A percentile compares a stretch with the other conserved stretches of the same genome.
These are phyloP conservation scores for Daldinia vernicosa DNA, from an alignment of 495 filamentous ascomycete genomes.

Conservation along the genomic window DNA sequence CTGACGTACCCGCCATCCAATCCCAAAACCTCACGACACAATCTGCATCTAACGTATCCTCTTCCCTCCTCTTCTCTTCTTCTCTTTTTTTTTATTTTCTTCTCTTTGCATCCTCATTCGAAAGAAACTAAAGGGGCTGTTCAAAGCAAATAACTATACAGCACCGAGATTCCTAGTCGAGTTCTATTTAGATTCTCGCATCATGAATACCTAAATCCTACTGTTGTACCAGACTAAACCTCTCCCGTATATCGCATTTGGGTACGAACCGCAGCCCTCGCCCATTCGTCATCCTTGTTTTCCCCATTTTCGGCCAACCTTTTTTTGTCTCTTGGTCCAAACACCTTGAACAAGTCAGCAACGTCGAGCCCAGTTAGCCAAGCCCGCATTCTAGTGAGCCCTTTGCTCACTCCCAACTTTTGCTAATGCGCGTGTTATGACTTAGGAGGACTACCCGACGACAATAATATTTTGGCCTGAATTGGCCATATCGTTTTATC, in stretches of 20 bases:
- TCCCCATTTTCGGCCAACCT: conserved; percentile 36
- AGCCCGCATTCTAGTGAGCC: conserved; percentile 34
- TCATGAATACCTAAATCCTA: conserved; percentile 42
- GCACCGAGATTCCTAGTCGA: conserved; percentile 2
- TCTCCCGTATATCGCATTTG: conserved; percentile 43
- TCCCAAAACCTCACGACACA: conserved; percentile 40
- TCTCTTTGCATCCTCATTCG: not conserved
- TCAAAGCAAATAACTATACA: not conserved
- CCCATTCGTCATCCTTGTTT: conserved; percentile 43
- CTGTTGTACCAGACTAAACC: conserved; percentile 24
- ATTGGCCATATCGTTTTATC: conserved; percentile 35
- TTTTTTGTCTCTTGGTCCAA: conserved; percentile 35
- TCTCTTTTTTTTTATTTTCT: conserved; percentile 16
- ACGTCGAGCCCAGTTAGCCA: conserved; percentile 23
- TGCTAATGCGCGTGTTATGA: conserved; percentile 38
- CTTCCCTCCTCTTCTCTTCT: conserved; percentile 10
- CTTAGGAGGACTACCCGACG: conserved; percentile 27
- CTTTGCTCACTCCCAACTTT: conserved; percentile 28
- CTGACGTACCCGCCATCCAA: conserved; percentile 42
- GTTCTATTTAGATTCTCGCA: conserved; percentile 16
- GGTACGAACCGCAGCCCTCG: conserved; percentile 34
- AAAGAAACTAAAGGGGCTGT: not conserved
- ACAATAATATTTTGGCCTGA: conserved; percentile 35
- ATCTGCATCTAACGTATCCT: conserved; percentile 21
- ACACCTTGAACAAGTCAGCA: conserved; percentile 33